Evolutionary conservation across 2,329 filamentous ascomycete species (phyloP).

Genomic region (Beauveria medogensis): DNA sequence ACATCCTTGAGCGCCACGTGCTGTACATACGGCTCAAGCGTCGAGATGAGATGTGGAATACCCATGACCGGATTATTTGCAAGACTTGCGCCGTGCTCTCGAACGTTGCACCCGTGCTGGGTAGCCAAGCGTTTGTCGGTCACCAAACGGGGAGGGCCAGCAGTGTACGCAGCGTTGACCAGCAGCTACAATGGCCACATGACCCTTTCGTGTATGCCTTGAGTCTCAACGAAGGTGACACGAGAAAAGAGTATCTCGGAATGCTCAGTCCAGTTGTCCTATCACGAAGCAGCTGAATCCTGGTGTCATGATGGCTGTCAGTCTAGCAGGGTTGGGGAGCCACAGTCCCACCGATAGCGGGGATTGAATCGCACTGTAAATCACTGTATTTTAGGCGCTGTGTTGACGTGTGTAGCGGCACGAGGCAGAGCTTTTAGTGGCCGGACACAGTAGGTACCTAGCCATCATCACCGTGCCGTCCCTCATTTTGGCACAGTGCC

Average conservation of each 20-base stretch:
- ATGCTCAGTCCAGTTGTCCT: neutral
- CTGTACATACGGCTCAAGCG: conserved; percentile 44
- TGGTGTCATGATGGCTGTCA: neutral
- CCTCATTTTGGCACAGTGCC: neutral
- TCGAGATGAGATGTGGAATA: conserved; percentile 46
- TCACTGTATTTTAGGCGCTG: conserved; percentile 1
- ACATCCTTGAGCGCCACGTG: conserved; percentile 32
- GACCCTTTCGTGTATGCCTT: conserved; percentile 10
- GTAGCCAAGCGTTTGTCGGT: neutral
- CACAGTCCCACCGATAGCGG: conserved; percentile 5
- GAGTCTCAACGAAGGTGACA: neutral
- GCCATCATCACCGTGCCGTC: neutral
- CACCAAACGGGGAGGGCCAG: conserved; percentile 1
- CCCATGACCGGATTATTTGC: conserved; percentile 38
- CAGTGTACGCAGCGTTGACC: neutral
- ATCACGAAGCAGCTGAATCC: neutral
- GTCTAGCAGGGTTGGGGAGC: neutral
- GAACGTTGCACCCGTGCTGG: neutral
- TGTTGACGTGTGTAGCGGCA: neutral
- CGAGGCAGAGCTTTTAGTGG: neutral
- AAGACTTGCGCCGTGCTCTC: neutral
- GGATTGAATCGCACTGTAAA: conserved; percentile 6
- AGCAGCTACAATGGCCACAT: conserved; percentile 10
- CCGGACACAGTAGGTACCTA: too few relatives aligned
- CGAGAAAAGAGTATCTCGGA: neutral